Base-by-base conservation (phyloP, 192 early-diverging fungal species). In the Thoreauomyces humboldtii region DNA sequence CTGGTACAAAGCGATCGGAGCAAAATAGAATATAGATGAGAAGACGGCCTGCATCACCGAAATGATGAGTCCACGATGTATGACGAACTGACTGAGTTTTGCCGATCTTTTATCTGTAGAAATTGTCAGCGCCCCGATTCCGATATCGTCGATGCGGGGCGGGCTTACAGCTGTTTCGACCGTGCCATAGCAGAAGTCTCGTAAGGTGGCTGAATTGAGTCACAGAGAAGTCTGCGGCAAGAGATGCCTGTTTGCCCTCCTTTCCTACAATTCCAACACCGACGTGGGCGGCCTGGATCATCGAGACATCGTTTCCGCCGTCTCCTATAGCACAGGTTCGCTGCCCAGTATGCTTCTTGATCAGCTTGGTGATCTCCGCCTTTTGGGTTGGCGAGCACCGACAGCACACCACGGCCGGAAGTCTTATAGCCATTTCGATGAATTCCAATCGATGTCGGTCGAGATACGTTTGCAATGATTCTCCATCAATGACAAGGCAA, bases 41-140 rank as follows among this genome's bases (percentile, higher is more conserved):
- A 98, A 98, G 9, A 98, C 95, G 0, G 93, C 94, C 76, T 98
- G 95, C 87, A 98, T 98, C 19, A 98, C 87, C 0, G 95, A 95
- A 54, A 98, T 98, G 52, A 98, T 98, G 55, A 98, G 72, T 32
- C 95, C 95, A 57, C 95, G 89, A 73, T 98, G 95, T 52, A 98
- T 95, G 7, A 98, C 91, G 80, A 98, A 98, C 72, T 98, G 95
- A 7, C 89, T 87, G 43, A 98, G 78, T 73, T 94, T 95, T 21
- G 93, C 90, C 3, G 95, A 95, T 19, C 92, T 86, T 62, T 94
- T 78, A 48, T 78, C 74, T 76, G 44, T 14, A 59, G 25, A 43
- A 21, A 12, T 19, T 7, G 38, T 41, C 11, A 41, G 38, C 38
- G 38, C n/a, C n/a, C n/a, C n/a, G n/a, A n/a, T n/a, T 21, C 27